Percentiles rank a stretch among this genome's conserved stretches.
Evolutionary conservation across 129 eudicot genomes (phyloP).

Genomic region (Flaveria brownii): DNA sequence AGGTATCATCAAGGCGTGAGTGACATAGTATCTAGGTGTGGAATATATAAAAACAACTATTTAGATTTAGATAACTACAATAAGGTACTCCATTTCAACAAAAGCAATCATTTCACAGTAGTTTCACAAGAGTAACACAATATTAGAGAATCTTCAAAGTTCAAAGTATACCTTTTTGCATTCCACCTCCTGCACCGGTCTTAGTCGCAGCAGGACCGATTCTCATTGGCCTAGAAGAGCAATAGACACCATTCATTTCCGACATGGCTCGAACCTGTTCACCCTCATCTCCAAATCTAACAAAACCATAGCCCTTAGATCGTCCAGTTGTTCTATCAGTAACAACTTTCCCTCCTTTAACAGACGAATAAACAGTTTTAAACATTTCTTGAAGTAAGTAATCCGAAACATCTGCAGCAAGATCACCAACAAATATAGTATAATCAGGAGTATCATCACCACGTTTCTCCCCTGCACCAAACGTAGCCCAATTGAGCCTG

Average conservation of each 20-base stretch:
- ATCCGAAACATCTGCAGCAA: slow-evolving; percentile 92
- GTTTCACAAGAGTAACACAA: not conserved
- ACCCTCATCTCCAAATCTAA: slow-evolving; percentile 87
- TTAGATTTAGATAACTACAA: slow-evolving; percentile 7
- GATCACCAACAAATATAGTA: slow-evolving; percentile 90
- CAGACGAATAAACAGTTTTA: slow-evolving; percentile 60
- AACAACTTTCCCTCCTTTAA: slow-evolving; percentile 92
- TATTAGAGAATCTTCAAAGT: not conserved
- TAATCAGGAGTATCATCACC: slow-evolving; percentile 77
- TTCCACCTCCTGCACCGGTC: slow-evolving; percentile 53
- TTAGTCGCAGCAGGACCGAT: slow-evolving; percentile 95
- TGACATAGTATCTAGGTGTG: slow-evolving; percentile 33
- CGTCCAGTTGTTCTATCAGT: slow-evolving; percentile 85
- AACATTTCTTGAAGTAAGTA: slow-evolving; percentile 79
- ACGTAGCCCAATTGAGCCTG: slow-evolving; percentile 88
- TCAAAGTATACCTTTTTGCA: slow-evolving; percentile 61
- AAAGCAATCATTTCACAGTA: not conserved
- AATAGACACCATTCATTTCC: slow-evolving; percentile 86
- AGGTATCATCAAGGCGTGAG: slow-evolving; percentile 42
- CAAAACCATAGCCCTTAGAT: slow-evolving; percentile 96
- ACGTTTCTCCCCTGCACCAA: slow-evolving; percentile 86
- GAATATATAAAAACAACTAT: slow-evolving; percentile 29
- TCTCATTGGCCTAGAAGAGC: slow-evolving; percentile 88
- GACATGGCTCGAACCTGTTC: slow-evolving; percentile 96
- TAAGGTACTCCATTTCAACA: not conserved